Evolutionary conservation across 257 asterid species (phyloP), one percentile per base, ranked within the genome.

Genomic region (Thymus mandschuricus): DNA sequence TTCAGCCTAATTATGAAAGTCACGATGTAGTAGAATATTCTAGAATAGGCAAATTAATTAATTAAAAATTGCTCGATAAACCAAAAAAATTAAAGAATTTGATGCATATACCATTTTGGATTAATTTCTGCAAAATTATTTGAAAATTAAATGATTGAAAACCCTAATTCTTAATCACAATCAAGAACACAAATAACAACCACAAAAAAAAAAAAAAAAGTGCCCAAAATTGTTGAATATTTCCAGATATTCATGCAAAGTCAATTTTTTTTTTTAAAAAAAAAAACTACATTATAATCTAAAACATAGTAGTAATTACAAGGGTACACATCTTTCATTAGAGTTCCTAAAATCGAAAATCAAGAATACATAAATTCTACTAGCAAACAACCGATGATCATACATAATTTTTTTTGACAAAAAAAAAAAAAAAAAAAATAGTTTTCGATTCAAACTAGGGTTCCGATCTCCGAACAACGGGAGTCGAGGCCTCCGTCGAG

Each of bases 401-500:
- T 29, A 70, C 41, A 45, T 45, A 46, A 3, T 35, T 35, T 35
- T 35, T 3, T 3, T 1, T 35, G 21, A 21, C 21, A 21, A 35
- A 35, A 34, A 4, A 34, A 35, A 2, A 35, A 35, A 35, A 35
- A 35, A 35, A 35, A 4, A 35, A 35, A 35, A 5, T 35, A 35
- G 8, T 76, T 0, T 29, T 15, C 13, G 56, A 77, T 11, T 31
- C 33, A 77, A 55, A 78, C 62, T 65, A 13, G 56, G 64, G 65
- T 81, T 81, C 38, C 27, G 33, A 63, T 63, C 51, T 41, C 7
- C 10, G 9, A 5, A 46, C 54, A 41, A 78, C 27, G 35, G 77
- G 81, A 68, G 78, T 68, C 73, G 78, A 30, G 46, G 77, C 69
- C 44, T 66, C 67, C 40, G 84, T 57, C 34, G 83, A 50, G 2